These are phyloP conservation scores for Gypsophila paniculata DNA, from an alignment of 179 eudicot species.

Conservation along the genomic window DNA sequence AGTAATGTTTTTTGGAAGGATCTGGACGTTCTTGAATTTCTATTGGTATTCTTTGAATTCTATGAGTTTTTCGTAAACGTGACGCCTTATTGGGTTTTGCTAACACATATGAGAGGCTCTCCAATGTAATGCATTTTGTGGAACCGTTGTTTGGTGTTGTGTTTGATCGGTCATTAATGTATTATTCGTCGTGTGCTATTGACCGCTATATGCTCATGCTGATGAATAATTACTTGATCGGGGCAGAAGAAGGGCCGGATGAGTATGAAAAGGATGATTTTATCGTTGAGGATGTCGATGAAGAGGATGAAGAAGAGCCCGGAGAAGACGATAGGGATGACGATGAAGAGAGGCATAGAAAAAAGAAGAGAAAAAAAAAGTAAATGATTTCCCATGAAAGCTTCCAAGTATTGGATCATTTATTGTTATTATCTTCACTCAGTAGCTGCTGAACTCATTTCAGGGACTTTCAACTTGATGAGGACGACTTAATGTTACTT, in stretches of 20 bases:
- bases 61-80: constrained; percentile 1
- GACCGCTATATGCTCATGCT: not conserved
- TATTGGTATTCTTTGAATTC: no score
- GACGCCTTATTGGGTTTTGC: not conserved
- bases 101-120: not conserved
- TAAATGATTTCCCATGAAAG: constrained; percentile 16
- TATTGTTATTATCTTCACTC: not conserved
- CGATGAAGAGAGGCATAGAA: constrained; percentile 67
- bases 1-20: not conserved
- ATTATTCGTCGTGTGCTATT: not conserved
- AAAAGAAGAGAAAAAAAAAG: constrained; percentile 81
- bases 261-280: constrained; percentile 91
- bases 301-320: constrained; percentile 72
- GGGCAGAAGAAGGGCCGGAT: constrained; percentile 79
- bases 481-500: constrained; percentile 87
- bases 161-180: not conserved
- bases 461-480: constrained; percentile 83
- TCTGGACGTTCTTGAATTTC: not conserved
- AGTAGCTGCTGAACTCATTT: constrained; percentile 11
- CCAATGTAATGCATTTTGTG: not conserved
- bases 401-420: not conserved
- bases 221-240: not conserved
- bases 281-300: constrained; percentile 80
- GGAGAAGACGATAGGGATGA: constrained; percentile 62
- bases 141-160: not conserved